These are phyloP conservation scores for Naganishia randhawae DNA, from an alignment of 768 basidiomycete genomes.

Conservation along the genomic window DNA sequence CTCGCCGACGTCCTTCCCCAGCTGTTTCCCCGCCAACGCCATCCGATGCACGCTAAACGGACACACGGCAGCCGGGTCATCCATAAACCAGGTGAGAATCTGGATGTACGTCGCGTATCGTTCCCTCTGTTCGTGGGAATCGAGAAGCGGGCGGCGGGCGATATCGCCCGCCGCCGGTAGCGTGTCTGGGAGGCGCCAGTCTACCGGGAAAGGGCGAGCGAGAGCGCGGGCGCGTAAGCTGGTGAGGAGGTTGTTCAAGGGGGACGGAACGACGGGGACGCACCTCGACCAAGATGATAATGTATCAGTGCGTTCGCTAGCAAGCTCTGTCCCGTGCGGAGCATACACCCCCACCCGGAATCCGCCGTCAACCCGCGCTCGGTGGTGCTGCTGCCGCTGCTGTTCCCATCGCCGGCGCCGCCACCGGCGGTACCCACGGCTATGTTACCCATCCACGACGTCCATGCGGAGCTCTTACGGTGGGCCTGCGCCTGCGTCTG, in stretches of 20 bases:
- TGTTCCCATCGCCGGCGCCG: background rate
- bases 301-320: conserved; percentile 74
- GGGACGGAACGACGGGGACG: conserved; percentile 39
- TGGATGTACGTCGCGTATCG: conserved; percentile 75
- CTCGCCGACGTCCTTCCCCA: conserved; percentile 91
- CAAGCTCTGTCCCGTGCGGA: conserved; percentile 78
- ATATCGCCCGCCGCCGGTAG: too few species aligned
- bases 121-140: conserved; percentile 40
- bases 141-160: conserved; percentile 47
- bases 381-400: conserved; percentile 47
- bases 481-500: background rate
- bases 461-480: conserved; percentile 64
- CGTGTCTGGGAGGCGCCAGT: conserved; percentile 75
- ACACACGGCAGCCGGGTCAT: conserved; percentile 73
- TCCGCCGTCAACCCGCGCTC: conserved; percentile 81
- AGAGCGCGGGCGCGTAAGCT: background rate
- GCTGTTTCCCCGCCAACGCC: conserved; percentile 87
- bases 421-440: background rate
- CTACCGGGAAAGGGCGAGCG: conserved; percentile 54
- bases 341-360: conserved; percentile 88
- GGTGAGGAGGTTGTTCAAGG: background rate
- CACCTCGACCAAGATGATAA: conserved; percentile 71
- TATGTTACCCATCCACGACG: conserved; percentile 39
- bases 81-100: conserved; percentile 90
- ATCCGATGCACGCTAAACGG: conserved; percentile 96